phyloP scores from a whole-genome alignment of 176 grass and related monocot species.

The Triticum urartu region DNA sequence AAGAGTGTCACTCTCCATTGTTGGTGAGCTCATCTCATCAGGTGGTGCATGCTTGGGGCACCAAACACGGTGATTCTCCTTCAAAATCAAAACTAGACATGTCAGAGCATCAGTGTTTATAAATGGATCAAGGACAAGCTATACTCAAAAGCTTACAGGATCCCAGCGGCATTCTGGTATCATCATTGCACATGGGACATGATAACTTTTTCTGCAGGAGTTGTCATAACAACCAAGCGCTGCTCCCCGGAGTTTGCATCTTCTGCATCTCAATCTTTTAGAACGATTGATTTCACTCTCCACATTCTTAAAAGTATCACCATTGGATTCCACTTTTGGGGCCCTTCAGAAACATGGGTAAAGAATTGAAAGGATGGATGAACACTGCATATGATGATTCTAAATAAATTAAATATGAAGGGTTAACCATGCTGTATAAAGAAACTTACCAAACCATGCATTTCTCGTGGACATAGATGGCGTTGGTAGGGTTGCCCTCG shows the following conservation, averaged over 20 bases:
- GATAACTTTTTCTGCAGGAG: constrained; percentile 34
- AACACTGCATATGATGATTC: constrained; percentile 5
- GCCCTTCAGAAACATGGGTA: constrained; percentile 46
- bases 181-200: constrained; percentile 53
- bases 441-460: constrained; percentile 58
- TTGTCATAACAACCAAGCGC: constrained; percentile 48
- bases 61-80: neutral
- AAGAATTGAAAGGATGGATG: neutral
- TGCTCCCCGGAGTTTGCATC: constrained; percentile 53
- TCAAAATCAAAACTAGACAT: neutral
- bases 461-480: constrained; percentile 53
- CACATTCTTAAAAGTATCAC: constrained; percentile 41
- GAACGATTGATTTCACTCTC: constrained; percentile 63
- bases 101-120: constrained; percentile 4
- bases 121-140: neutral
- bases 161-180: constrained; percentile 58
- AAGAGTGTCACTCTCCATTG: neutral
- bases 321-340: constrained; percentile 36
- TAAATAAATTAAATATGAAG: neutral
- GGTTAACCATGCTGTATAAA: neutral
- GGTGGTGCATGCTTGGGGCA: constrained; percentile 42
- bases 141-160: constrained; percentile 39
- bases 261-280: constrained; percentile 42
- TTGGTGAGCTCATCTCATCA: constrained; percentile 9
- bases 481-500: constrained; percentile 24